Conservation (phyloP, 2,329 filamentous ascomycete genomes). For the Cladosporium cucumerinum region DNA sequence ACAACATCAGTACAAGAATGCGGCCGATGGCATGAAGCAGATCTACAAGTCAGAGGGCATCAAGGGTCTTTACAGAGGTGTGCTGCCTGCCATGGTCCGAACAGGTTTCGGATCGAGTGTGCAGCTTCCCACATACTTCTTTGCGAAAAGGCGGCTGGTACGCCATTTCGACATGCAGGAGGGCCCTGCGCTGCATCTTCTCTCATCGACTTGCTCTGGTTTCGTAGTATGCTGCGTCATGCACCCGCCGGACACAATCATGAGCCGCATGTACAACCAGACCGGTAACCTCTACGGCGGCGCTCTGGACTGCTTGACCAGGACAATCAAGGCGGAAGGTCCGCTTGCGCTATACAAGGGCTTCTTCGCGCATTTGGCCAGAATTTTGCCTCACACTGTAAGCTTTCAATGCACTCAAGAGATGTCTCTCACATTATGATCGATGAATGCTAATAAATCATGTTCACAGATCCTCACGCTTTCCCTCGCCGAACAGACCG, state of each 20-base stretch:
- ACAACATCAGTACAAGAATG: slow-evolving; percentile 89
- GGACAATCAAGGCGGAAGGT: slow-evolving; percentile 89
- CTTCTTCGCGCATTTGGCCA: slow-evolving; percentile 87
- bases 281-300: slow-evolving; percentile 94
- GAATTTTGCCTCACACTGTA: slow-evolving; percentile 89
- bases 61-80: slow-evolving; percentile 80
- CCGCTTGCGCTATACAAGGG: slow-evolving; percentile 95
- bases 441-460: slow-evolving; percentile 21
- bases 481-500: slow-evolving; percentile 90
- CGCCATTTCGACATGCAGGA: slow-evolving; percentile 86
- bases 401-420: slow-evolving; percentile 24
- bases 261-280: slow-evolving; percentile 98
- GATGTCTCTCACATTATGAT: too few species aligned
- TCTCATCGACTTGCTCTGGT: slow-evolving; percentile 83
- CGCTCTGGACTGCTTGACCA: slow-evolving; percentile 85
- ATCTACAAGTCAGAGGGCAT: slow-evolving; percentile 78
- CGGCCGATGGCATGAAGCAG: slow-evolving; percentile 73
- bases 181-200: slow-evolving; percentile 80
- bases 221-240: slow-evolving; percentile 97
- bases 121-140: slow-evolving; percentile 96
- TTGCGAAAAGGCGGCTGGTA: slow-evolving; percentile 82
- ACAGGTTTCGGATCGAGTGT: slow-evolving; percentile 95
- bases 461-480: slow-evolving; percentile 71
- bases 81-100: slow-evolving; percentile 89
- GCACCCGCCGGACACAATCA: slow-evolving; percentile 98